Percentiles rank a stretch among this genome's conserved stretches.
Evolutionary conservation across 768 basidiomycete genomes (phyloP).

Genomic region (Boletus bicolor): DNA sequence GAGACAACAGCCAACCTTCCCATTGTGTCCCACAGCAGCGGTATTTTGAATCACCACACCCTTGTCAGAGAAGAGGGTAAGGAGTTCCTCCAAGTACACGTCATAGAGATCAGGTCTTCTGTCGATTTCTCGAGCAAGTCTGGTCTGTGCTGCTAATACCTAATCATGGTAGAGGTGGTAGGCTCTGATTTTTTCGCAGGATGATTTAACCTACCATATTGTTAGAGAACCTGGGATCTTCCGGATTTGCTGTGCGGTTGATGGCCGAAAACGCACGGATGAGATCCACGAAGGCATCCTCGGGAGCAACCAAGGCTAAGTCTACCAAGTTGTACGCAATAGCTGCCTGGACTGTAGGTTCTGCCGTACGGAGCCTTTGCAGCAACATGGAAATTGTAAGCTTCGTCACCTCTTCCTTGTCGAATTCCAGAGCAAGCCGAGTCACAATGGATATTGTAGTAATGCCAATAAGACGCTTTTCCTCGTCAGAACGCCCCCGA

Average conservation of each 20-base stretch:
- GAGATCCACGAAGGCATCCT: constrained; percentile 77
- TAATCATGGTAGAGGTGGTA: constrained; percentile 26
- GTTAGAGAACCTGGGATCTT: constrained; percentile 84
- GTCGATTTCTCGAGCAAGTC: constrained; percentile 76
- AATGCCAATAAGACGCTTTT: constrained; percentile 79
- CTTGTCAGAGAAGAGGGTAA: constrained; percentile 86
- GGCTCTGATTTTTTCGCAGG: neutral
- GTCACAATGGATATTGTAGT: constrained; percentile 92
- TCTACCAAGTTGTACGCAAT: constrained; percentile 92
- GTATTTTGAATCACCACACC: constrained; percentile 86
- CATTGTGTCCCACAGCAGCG: constrained; percentile 59
- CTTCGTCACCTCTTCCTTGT: constrained; percentile 82
- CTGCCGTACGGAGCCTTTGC: constrained; percentile 80
- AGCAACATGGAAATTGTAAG: constrained; percentile 91
- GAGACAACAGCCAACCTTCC: constrained; percentile 49
- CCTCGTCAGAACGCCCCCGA: constrained; percentile 73
- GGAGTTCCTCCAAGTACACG: constrained; percentile 77
- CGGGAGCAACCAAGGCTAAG: constrained; percentile 75
- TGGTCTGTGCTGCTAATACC: constrained; percentile 89
- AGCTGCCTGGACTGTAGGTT: constrained; percentile 85
- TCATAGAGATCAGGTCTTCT: constrained; percentile 75
- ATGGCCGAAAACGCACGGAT: constrained; percentile 81
- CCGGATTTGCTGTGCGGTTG: constrained; percentile 82
- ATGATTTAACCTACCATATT: constrained; percentile 63
- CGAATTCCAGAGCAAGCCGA: constrained; percentile 81